Conservation (phyloP, 345 rosid genomes). For the Streptanthus diversifolius region DNA sequence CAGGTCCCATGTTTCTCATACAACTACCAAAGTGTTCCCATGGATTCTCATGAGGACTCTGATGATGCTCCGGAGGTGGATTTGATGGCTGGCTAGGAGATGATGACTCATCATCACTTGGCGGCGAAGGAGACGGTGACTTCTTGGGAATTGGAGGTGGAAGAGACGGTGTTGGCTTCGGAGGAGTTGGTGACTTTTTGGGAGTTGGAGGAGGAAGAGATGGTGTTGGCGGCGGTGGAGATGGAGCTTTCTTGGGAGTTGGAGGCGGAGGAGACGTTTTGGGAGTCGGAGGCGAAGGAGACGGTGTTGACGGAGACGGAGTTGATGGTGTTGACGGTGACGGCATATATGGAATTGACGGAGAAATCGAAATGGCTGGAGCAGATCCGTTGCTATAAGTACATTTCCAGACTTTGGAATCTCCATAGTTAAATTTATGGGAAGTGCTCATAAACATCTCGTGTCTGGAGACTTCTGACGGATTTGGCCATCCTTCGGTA, state of each 20-base stretch:
- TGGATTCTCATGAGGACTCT: neutral
- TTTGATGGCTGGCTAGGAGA: neutral
- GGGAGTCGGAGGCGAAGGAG: neutral
- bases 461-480: neutral
- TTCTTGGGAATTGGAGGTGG: slow-evolving; percentile 7
- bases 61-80: slow-evolving; percentile 18
- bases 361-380: slow-evolving; percentile 30
- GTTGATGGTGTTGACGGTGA: neutral
- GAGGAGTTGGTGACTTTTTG: neutral
- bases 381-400: slow-evolving; percentile 24
- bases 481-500: slow-evolving; percentile 14
- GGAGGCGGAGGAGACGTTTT: neutral
- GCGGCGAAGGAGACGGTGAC: neutral
- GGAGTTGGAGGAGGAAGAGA: slow-evolving; percentile 3
- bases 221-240: neutral
- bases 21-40: slow-evolving; percentile 3
- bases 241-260: neutral
- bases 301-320: neutral
- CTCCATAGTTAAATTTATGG: neutral
- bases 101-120: neutral
- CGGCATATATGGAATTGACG: neutral
- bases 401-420: slow-evolving; percentile 28
- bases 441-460: neutral
- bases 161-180: neutral
- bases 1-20: slow-evolving; percentile 6